phyloP scores from a whole-genome alignment of 116 monocot genomes.

The Papilionanthe hybrid region DNA sequence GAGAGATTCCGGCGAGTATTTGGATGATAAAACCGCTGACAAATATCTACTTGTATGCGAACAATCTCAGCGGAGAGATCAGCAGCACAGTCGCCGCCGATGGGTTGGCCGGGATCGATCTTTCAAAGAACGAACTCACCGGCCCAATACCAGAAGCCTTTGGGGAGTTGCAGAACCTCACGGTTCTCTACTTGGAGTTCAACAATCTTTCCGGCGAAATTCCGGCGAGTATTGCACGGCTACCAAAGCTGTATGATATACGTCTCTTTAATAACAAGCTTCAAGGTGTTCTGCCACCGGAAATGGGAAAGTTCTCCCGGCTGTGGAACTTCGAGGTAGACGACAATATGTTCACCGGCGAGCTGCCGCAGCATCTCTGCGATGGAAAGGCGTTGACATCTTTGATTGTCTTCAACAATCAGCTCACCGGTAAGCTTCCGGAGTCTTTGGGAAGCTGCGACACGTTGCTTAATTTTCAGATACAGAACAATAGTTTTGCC shows the following conservation, averaged over 20 bases:
- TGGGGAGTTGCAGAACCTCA: conserved; percentile 32
- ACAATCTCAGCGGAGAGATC: conserved; percentile 44
- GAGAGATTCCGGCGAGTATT: conserved; percentile 44
- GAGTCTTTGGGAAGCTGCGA: conserved; percentile 42
- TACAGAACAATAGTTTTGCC: conserved; percentile 45
- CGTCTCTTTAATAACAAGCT: conserved; percentile 56
- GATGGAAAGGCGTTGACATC: conserved; percentile 10
- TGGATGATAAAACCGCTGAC: conserved; percentile 44
- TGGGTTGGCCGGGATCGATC: conserved; percentile 38
- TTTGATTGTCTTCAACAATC: conserved; percentile 39
- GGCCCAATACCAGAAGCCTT: conserved; percentile 58
- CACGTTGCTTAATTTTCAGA: conserved; percentile 20
- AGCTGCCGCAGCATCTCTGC: conserved; percentile 59
- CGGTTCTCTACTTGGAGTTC: conserved; percentile 24
- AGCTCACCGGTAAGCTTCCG: conserved; percentile 56
- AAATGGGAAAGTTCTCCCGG: conserved; percentile 54
- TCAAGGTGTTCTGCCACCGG: conserved; percentile 54
- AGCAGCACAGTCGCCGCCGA: conserved; percentile 6
- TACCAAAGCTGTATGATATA: conserved; percentile 33
- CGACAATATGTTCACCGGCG: conserved; percentile 59
- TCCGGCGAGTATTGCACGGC: conserved; percentile 36
- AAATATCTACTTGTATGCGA: conserved; percentile 25
- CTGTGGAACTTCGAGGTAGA: conserved; percentile 48
- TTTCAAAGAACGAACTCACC: conserved; percentile 55
- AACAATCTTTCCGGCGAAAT: conserved; percentile 64